phyloP scores from a whole-genome alignment of 306 rosid genomes.

The Glycine latifolia region DNA sequence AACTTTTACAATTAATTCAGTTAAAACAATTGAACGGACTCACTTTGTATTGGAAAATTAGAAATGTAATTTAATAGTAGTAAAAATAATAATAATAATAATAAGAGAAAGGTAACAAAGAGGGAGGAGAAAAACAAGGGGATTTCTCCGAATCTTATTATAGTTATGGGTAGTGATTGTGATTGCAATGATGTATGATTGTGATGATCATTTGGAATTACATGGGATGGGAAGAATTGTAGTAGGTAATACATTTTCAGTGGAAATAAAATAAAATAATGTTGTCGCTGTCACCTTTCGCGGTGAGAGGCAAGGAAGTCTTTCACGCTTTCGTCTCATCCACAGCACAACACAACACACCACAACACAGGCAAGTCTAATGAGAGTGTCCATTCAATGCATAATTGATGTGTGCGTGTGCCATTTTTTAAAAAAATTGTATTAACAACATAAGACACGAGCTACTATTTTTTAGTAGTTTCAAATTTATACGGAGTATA shows the following conservation, averaged over 20 bases:
- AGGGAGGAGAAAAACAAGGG: not conserved
- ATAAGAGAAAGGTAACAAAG: not conserved
- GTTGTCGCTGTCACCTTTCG: not conserved
- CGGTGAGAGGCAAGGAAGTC: not conserved
- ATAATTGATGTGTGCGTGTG: too few species aligned
- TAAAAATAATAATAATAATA: not conserved
- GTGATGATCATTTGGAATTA: not conserved
- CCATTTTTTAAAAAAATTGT: too few species aligned
- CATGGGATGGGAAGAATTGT: not conserved
- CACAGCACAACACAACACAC: too few species aligned
- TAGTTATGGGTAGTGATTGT: not conserved
- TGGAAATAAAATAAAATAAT: not conserved
- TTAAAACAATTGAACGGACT: not conserved
- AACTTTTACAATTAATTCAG: too few species aligned
- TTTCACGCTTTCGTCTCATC: too few species aligned
- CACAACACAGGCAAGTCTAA: too few species aligned
- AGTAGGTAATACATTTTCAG: constrained; percentile 7
- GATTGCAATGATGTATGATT: not conserved
- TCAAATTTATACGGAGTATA: too few species aligned
- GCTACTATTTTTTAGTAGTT: too few species aligned
- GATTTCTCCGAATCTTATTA: constrained; percentile 2
- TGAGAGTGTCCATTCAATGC: not conserved
- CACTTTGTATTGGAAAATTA: not conserved
- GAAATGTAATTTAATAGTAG: not conserved
- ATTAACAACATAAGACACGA: too few species aligned